Evolutionary conservation across 345 rosid genomes (phyloP).

Genomic region (Tarenaya hassleriana): DNA sequence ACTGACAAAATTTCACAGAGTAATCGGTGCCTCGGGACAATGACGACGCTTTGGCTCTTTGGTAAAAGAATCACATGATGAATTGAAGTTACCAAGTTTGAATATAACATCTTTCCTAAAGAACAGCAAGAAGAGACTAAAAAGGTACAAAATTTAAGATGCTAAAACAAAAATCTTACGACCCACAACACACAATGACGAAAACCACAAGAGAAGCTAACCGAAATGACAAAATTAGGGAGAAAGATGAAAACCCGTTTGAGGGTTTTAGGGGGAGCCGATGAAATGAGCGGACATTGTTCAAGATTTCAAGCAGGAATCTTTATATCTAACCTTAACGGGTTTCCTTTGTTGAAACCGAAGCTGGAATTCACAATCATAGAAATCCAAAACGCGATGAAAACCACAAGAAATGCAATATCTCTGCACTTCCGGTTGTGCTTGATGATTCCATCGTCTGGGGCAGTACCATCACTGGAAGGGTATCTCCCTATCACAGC

Average conservation of each 20-base stretch:
- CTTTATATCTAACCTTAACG: conserved; percentile 43
- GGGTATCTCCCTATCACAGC: conserved; percentile 85
- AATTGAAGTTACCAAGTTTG: background rate
- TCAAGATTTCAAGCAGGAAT: conserved; percentile 6
- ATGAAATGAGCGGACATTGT: background rate
- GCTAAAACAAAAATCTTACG: background rate
- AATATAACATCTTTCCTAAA: conserved; percentile 17
- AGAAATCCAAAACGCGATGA: conserved; percentile 89
- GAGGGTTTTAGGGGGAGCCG: conserved; percentile 14
- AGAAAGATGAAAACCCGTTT: conserved; percentile 16
- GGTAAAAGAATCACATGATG: too few species aligned
- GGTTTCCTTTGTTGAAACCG: conserved; percentile 92
- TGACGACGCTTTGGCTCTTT: background rate
- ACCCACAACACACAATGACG: too few species aligned
- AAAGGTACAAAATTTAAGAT: conserved; percentile 17
- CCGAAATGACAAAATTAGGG: background rate
- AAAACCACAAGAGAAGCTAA: too few species aligned
- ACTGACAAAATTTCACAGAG: background rate
- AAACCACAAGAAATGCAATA: conserved; percentile 67
- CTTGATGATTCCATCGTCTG: conserved; percentile 74
- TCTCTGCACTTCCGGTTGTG: conserved; percentile 95
- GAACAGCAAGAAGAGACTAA: conserved; percentile 12
- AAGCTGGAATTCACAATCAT: conserved; percentile 99
- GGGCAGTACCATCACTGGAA: conserved; percentile 79
- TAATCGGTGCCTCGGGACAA: background rate